Conservation (phyloP, 495 filamentous ascomycete species). For the Trichocladium uniseriatum region DNA sequence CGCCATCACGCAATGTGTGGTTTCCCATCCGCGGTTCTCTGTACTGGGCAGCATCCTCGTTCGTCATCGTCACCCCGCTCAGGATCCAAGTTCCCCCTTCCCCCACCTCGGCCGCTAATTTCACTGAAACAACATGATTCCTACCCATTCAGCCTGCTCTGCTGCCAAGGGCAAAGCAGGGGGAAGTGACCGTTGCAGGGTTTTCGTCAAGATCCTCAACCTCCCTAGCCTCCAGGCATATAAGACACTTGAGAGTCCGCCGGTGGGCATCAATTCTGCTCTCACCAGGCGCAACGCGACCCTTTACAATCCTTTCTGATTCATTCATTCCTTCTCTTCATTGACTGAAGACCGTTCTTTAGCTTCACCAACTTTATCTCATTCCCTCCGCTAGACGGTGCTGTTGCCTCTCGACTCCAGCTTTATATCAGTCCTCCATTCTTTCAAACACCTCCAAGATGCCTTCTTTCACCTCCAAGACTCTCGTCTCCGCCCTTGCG, state of each 20-base stretch:
- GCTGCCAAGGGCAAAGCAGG: not conserved
- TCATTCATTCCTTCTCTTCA: slow-evolving; percentile 22
- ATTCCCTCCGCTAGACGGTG: slow-evolving; percentile 21
- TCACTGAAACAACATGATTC: slow-evolving; percentile 15
- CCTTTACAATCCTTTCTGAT: slow-evolving; percentile 14
- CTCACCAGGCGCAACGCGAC: slow-evolving; percentile 16
- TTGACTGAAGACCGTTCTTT: slow-evolving; percentile 25
- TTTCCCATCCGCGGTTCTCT: no score
- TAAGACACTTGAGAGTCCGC: slow-evolving; percentile 2
- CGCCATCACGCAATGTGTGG: not conserved
- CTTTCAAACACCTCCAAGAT: slow-evolving; percentile 14
- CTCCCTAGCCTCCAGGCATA: not conserved
- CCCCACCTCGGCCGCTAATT: slow-evolving; percentile 11
- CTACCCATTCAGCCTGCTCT: not conserved
- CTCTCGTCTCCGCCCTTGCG: slow-evolving; percentile 35
- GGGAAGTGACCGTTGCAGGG: not conserved
- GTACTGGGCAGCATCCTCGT: no score
- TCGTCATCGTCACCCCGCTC: not conserved
- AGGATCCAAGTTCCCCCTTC: not conserved
- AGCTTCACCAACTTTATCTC: slow-evolving; percentile 4
- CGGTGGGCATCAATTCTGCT: not conserved
- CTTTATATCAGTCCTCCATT: not conserved
- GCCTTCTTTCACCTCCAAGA: slow-evolving; percentile 22
- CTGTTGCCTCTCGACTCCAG: not conserved
- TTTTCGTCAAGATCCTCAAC: not conserved